Percentiles rank a stretch among this genome's conserved stretches.
Evolutionary conservation across 2,329 filamentous ascomycete genomes (phyloP).

Genomic region (Microthyrium microscopicum): DNA sequence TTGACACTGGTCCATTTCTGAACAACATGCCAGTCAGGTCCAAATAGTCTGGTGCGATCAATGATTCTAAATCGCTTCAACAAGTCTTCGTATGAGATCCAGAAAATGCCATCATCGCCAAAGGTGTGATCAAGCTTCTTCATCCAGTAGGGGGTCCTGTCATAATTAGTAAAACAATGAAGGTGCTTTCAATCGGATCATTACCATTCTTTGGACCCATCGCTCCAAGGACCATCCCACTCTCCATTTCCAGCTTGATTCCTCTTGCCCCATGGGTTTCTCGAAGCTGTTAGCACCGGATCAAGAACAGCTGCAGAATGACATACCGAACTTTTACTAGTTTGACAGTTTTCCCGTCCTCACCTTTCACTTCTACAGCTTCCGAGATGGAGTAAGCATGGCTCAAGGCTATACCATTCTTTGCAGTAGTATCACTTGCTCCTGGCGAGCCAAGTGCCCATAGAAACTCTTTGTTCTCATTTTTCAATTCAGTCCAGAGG

Average conservation of each 20-base stretch:
- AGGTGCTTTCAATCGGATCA: too few species aligned
- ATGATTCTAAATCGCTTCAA: conserved; percentile 1
- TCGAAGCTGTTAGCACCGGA: too few species aligned
- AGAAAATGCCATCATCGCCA: conserved; percentile 5
- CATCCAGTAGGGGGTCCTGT: neutral
- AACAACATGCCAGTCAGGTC: conserved; percentile 4
- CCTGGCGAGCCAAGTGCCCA: neutral
- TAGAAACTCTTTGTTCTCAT: neutral
- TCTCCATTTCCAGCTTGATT: neutral
- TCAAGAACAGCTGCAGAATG: too few species aligned
- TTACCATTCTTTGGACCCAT: neutral
- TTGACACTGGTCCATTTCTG: conserved; percentile 8
- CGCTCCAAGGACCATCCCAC: neutral
- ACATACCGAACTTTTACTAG: neutral
- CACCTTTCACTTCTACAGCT: neutral
- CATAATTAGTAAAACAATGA: too few species aligned
- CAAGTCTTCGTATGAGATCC: conserved; percentile 8
- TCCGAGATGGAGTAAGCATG: conserved; percentile 2
- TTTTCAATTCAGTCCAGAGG: neutral
- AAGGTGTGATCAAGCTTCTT: neutral
- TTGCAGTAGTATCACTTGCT: too few species aligned
- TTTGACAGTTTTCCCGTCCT: neutral
- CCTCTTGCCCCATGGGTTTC: neutral
- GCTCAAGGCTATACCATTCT: conserved; percentile 3
- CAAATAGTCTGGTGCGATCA: conserved; percentile 7